Percentiles rank a stretch among this genome's conserved stretches.
These are phyloP conservation scores for Aspergillus ibericus DNA, from an alignment of 2,329 filamentous ascomycete genomes.

Conservation along the genomic window DNA sequence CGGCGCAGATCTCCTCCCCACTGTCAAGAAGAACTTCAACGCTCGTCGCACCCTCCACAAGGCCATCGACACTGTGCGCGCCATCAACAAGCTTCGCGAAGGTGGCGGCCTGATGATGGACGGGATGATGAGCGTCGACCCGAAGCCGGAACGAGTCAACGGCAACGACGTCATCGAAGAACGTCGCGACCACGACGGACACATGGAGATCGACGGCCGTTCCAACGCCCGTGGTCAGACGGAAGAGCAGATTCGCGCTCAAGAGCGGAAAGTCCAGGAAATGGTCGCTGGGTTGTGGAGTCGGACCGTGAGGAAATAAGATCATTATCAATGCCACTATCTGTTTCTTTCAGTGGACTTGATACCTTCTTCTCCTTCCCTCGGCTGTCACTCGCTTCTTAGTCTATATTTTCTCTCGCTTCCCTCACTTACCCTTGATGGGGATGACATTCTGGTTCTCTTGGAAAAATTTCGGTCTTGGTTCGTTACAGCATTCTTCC, in stretches of 20 bases:
- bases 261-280: slow-evolving; percentile 60
- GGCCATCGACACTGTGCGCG: slow-evolving; percentile 66
- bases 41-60: slow-evolving; percentile 65
- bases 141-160: slow-evolving; percentile 49
- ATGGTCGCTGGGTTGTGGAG: slow-evolving; percentile 60
- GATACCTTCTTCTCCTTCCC: background rate
- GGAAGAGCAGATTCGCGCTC: slow-evolving; percentile 61
- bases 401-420: background rate
- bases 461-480: background rate
- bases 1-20: slow-evolving; percentile 60
- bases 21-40: slow-evolving; percentile 71
- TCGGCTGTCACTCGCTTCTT: background rate
- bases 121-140: slow-evolving; percentile 58
- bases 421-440: background rate
- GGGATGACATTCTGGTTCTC: background rate
- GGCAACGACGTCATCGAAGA: slow-evolving; percentile 45
- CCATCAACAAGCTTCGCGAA: slow-evolving; percentile 66
- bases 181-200: slow-evolving; percentile 25
- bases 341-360: background rate
- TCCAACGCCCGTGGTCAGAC: slow-evolving; percentile 63
- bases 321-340: background rate
- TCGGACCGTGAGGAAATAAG: slow-evolving; percentile 11
- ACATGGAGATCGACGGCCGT: slow-evolving; percentile 59
- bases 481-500: background rate
- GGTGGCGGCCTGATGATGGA: slow-evolving; percentile 65